These are phyloP conservation scores for Collybia nuda DNA, from an alignment of 768 basidiomycete species.

Conservation along the genomic window DNA sequence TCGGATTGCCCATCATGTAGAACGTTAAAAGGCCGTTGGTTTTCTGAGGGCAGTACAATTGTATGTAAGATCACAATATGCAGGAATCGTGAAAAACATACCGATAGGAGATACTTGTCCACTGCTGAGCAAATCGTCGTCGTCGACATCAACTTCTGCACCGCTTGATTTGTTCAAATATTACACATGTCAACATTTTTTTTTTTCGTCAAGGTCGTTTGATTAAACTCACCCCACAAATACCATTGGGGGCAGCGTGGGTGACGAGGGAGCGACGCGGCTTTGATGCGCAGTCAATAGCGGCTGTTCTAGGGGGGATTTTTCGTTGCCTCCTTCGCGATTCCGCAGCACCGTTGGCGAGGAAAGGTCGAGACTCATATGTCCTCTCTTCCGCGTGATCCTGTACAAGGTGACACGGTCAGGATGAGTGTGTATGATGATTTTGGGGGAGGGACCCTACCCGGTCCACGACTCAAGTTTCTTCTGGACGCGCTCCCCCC, in stretches of 20 bases:
- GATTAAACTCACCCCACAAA: slow-evolving; percentile 22
- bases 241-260: slow-evolving; percentile 29
- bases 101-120: slow-evolving; percentile 75
- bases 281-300: slow-evolving; percentile 7
- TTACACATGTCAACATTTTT: not conserved
- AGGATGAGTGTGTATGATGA: not conserved
- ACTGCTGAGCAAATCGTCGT: slow-evolving; percentile 75
- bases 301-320: not conserved
- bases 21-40: slow-evolving; percentile 19
- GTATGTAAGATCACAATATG: not conserved
- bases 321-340: too few relatives aligned
- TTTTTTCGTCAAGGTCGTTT: too few relatives aligned
- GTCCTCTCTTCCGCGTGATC: slow-evolving; percentile 21
- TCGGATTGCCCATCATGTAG: slow-evolving; percentile 15
- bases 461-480: slow-evolving; percentile 46
- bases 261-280: slow-evolving; percentile 25
- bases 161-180: not conserved
- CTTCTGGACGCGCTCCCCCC: slow-evolving; percentile 41
- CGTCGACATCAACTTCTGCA: slow-evolving; percentile 31
- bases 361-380: slow-evolving; percentile 15
- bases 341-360: slow-evolving; percentile 8
- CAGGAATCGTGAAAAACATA: slow-evolving; percentile 26
- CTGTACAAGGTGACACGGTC: slow-evolving; percentile 9
- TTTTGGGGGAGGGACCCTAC: slow-evolving; percentile 20
- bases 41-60: slow-evolving; percentile 8